These are phyloP conservation scores for Ampelocalamus luodianensis DNA, from an alignment of 176 grass and related monocot species.

Conservation along the genomic window DNA sequence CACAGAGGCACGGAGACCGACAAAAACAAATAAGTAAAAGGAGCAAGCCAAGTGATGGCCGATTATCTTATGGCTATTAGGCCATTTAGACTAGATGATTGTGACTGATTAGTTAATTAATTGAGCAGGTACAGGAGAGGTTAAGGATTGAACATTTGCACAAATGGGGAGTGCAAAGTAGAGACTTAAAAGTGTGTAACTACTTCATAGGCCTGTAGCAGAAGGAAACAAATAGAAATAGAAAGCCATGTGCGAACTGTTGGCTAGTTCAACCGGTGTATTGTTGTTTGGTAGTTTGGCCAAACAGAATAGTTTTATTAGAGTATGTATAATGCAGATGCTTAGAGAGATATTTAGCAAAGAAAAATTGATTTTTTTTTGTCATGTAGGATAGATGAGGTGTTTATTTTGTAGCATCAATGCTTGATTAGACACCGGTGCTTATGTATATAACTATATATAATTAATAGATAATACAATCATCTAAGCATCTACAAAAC, in stretches of 20 bases:
- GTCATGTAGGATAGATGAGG: too few relatives aligned
- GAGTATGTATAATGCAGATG: too few relatives aligned
- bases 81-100: background rate
- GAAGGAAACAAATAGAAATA: constrained; percentile 26
- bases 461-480: too few relatives aligned
- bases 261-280: too few relatives aligned
- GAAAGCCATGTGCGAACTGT: background rate
- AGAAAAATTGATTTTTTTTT: too few relatives aligned
- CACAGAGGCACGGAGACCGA: constrained; percentile 41
- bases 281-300: too few relatives aligned
- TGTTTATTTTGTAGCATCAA: too few relatives aligned
- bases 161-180: background rate
- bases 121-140: background rate
- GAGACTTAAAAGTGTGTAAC: background rate
- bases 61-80: constrained; percentile 48
- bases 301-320: background rate
- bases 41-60: background rate
- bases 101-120: background rate
- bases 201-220: background rate
- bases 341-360: too few relatives aligned
- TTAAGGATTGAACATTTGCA: background rate
- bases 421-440: too few relatives aligned
- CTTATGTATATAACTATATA: too few relatives aligned
- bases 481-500: too few relatives aligned
- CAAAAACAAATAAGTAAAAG: constrained; percentile 26